Percentiles rank a stretch among this genome's conserved stretches.
Evolutionary conservation across 108 stramenopile genomes (phyloP).

Genomic region (Phaeodactylum tricornutum): DNA sequence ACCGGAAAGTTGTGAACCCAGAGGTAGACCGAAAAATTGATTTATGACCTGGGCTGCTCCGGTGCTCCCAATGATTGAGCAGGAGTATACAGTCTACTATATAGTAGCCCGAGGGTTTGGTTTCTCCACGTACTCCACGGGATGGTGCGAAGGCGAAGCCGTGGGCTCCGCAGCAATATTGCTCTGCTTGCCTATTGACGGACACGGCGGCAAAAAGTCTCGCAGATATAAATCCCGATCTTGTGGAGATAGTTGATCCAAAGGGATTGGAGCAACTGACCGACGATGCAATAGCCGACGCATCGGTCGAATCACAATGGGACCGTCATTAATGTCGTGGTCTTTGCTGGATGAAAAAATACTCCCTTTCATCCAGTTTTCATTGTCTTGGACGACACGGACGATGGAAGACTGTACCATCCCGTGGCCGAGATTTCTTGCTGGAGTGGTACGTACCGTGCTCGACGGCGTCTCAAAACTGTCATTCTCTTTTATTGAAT

Average conservation of each 20-base stretch:
- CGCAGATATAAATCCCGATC: slow-evolving; percentile 33
- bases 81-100: too few relatives aligned
- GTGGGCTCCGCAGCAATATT: too few relatives aligned
- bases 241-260: slow-evolving; percentile 19
- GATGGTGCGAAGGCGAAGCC: too few relatives aligned
- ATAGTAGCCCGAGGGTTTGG: too few relatives aligned
- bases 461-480: background rate
- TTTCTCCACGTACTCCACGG: too few relatives aligned
- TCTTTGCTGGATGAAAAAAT: slow-evolving; percentile 2
- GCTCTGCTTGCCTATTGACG: too few relatives aligned
- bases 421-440: background rate
- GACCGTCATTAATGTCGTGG: slow-evolving; percentile 3
- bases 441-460: background rate
- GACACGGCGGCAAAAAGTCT: slow-evolving; percentile 39
- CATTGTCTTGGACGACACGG: background rate
- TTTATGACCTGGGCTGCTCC: too few relatives aligned
- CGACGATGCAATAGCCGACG: slow-evolving; percentile 8
- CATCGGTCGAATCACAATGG: slow-evolving; percentile 29
- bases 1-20: too few relatives aligned
- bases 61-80: too few relatives aligned
- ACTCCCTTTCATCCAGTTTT: background rate
- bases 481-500: background rate
- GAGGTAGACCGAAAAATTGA: too few relatives aligned
- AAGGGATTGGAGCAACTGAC: slow-evolving; percentile 13
- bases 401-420: background rate